Conservation (phyloP, 106 monocot species). For the Hemerocallis citrina region DNA sequence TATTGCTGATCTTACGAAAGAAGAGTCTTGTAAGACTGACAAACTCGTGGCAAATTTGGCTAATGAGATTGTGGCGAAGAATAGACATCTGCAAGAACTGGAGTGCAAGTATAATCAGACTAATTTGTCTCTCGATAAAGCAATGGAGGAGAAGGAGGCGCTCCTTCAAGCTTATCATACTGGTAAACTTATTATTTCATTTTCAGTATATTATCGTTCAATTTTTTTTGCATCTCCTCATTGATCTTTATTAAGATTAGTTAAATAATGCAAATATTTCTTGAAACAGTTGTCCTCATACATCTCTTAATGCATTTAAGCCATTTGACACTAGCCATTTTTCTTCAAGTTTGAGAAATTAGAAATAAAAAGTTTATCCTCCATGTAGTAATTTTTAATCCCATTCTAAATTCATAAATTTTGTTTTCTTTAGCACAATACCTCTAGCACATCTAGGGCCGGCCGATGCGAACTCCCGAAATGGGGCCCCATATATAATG, state of each 20-base stretch:
- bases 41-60: slow-evolving; percentile 39
- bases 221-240: neutral
- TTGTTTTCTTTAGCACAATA: too few species aligned
- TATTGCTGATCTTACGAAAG: slow-evolving; percentile 27
- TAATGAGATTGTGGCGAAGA: slow-evolving; percentile 43
- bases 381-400: neutral
- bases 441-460: too few species aligned
- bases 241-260: neutral
- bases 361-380: neutral
- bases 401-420: neutral
- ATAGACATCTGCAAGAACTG: slow-evolving; percentile 40
- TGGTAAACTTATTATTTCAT: slow-evolving; percentile 5
- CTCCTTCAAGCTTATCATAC: slow-evolving; percentile 44
- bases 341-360: neutral
- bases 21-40: slow-evolving; percentile 29
- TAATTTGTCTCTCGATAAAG: slow-evolving; percentile 28
- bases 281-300: neutral
- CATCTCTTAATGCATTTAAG: neutral
- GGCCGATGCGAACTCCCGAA: too few species aligned
- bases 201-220: too few species aligned
- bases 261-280: neutral
- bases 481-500: too few species aligned
- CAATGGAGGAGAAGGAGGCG: slow-evolving; percentile 41
- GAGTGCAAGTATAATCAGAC: slow-evolving; percentile 39
- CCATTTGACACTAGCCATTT: neutral